These are phyloP conservation scores for Coemansia sp. DNA, from an alignment of 192 early-diverging fungal genomes.

Conservation along the genomic window DNA sequence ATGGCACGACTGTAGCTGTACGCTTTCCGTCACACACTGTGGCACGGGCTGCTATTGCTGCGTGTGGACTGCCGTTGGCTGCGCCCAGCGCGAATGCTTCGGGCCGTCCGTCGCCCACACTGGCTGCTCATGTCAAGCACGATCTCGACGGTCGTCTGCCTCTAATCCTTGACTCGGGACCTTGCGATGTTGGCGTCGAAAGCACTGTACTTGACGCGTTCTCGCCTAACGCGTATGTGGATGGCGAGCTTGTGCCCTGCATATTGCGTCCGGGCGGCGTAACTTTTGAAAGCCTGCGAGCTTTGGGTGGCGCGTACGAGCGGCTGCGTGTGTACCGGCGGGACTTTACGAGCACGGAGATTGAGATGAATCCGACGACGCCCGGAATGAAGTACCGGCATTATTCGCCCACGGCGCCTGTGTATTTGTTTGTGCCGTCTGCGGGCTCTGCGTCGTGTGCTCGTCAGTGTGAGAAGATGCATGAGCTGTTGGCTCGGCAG, in stretches of 20 bases:
- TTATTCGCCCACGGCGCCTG: constrained; percentile 89
- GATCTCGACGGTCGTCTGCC: constrained; percentile 81
- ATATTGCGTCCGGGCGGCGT: constrained; percentile 93
- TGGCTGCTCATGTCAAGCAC: constrained; percentile 80
- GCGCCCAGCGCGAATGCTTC: constrained; percentile 98
- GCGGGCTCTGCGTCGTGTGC: constrained; percentile 7
- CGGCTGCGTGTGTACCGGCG: constrained; percentile 73
- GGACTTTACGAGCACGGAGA: constrained; percentile 65
- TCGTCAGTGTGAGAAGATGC: constrained; percentile 13
- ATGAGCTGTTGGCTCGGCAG: constrained; percentile 10
- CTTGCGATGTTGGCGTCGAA: constrained; percentile 88
- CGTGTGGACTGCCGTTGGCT: constrained; percentile 85
- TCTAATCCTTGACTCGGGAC: constrained; percentile 86
- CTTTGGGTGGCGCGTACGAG: constrained; percentile 62
- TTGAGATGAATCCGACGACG: constrained; percentile 84
- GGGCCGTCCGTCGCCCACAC: constrained; percentile 91
- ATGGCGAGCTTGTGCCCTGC: constrained; percentile 57
- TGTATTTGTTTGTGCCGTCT: constrained; percentile 64
- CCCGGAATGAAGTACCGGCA: constrained; percentile 99
- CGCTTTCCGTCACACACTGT: constrained; percentile 91
- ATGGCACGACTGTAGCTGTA: constrained; percentile 82
- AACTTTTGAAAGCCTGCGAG: constrained; percentile 72
- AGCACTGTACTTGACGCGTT: constrained; percentile 87
- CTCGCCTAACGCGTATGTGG: constrained; percentile 19
- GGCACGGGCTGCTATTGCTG: constrained; percentile 82